Conservation (phyloP, 2,329 filamentous ascomycete species). For the Elsinoe arachidis region DNA sequence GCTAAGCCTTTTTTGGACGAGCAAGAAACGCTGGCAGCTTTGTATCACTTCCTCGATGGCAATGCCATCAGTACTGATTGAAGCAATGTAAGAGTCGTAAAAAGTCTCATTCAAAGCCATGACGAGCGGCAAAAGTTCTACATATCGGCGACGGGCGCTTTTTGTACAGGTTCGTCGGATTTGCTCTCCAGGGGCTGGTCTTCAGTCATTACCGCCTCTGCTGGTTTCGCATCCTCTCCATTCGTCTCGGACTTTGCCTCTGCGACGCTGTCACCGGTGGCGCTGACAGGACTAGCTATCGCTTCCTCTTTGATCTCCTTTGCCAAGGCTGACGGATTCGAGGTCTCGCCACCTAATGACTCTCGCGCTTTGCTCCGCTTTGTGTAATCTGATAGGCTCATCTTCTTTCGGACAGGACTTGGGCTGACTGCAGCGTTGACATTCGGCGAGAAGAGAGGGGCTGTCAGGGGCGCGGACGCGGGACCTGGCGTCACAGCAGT, state of each 20-base stretch:
- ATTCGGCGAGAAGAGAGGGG: constrained; percentile 26
- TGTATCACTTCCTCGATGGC: not conserved
- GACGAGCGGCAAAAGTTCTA: not conserved
- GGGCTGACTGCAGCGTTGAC: constrained; percentile 35
- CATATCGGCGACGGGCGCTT: constrained; percentile 5
- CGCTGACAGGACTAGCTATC: not conserved
- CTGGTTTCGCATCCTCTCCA: not conserved
- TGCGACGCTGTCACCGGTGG: not conserved
- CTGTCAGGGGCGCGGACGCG: constrained; percentile 7
- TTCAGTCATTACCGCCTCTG: not conserved
- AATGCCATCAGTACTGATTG: not conserved
- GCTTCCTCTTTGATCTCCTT: constrained; percentile 11
- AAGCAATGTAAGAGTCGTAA: not conserved
- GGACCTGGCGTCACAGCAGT: constrained; percentile 18
- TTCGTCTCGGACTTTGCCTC: not conserved
- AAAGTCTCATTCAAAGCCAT: not conserved
- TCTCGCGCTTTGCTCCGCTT: constrained; percentile 33
- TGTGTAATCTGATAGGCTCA: constrained; percentile 44
- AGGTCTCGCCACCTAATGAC: constrained; percentile 8
- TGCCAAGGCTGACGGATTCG: constrained; percentile 4
- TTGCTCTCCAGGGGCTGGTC: not conserved
- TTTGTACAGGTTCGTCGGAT: not conserved
- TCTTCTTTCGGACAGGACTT: constrained; percentile 39
- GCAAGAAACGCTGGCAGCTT: no score
- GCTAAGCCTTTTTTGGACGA: no score